Evolutionary conservation across 768 basidiomycete species (phyloP), one percentile per base, ranked within the genome.

Genomic region (Leccinum barrowsii): DNA sequence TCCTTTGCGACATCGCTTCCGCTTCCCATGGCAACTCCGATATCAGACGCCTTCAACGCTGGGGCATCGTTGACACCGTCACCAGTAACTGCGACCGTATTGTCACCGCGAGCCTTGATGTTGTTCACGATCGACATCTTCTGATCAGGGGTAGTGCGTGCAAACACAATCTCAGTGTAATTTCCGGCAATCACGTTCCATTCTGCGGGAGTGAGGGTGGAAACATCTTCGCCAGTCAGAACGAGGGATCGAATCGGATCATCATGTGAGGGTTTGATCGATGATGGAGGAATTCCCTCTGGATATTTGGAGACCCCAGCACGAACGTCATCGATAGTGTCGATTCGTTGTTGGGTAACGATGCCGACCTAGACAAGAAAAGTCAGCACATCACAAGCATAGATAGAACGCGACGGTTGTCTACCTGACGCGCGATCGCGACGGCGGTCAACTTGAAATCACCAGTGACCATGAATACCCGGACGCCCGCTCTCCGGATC

Each of bases 61-160:
- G 82, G 78, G 0, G 77, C 75, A 60, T 82, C 82, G 59, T 82
- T 82, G 35, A 81, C 79, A 24, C 84, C 84, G 55, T 86, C 85
- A 0, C 84, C 84, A 7, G 79, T 78, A 12, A 78, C 82, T 1
- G 82, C 83, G 7, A 83, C 81, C 1, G 79, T 77, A 54, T 78
- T 77, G 62, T 76, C 74, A 2, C 77, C 79, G 1, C 81, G 72
- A 8, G 65, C 63, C 62, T 84, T 82, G 62, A 83, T 74, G 44
- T 80, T 79, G 60, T 80, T 78, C 12, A 85, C 82, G 57, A 85
- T 85, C 47, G 75, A 72, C 61, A 85, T 73, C 63, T 85, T 85
- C 64, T 84, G 82, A 57, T 84, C 80, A 1, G 83, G 82, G 0
- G 79, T 81, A 0, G 81, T 84, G 4, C 84, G 73, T 0, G 82